Conservation (phyloP, 2,329 filamentous ascomycete species). For the Penicillium sp. region DNA sequence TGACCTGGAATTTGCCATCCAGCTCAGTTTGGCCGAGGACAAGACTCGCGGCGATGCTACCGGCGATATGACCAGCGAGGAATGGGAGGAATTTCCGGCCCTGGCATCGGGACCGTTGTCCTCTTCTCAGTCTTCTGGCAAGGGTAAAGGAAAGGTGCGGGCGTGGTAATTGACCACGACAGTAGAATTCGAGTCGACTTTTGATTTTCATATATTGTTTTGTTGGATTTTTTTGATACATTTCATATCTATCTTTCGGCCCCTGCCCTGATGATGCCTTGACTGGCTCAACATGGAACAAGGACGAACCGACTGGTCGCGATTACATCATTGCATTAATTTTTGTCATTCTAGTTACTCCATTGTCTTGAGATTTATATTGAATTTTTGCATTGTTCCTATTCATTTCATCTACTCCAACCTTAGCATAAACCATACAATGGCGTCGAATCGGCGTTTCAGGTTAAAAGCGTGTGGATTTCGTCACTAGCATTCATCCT, state of each 20-base stretch:
- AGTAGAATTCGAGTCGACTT: neutral
- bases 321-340: neutral
- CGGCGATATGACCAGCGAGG: constrained; percentile 29
- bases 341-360: neutral
- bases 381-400: neutral
- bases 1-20: constrained; percentile 67
- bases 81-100: constrained; percentile 43
- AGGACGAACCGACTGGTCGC: neutral
- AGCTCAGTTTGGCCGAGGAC: constrained; percentile 66
- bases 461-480: neutral
- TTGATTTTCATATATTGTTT: constrained; percentile 7
- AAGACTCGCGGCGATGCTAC: constrained; percentile 54
- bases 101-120: constrained; percentile 26
- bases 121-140: constrained; percentile 33
- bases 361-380: neutral
- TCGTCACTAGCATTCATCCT: neutral
- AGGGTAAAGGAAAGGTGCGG: constrained; percentile 45
- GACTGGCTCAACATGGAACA: neutral
- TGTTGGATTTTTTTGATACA: neutral
- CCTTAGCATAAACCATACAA: neutral
- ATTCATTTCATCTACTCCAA: neutral
- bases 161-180: constrained; percentile 25
- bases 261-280: neutral
- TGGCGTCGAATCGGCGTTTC: constrained; percentile 3
- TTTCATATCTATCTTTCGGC: neutral